Conservation (phyloP, 2,329 filamentous ascomycete species). For the Stromatinia cepivora region DNA sequence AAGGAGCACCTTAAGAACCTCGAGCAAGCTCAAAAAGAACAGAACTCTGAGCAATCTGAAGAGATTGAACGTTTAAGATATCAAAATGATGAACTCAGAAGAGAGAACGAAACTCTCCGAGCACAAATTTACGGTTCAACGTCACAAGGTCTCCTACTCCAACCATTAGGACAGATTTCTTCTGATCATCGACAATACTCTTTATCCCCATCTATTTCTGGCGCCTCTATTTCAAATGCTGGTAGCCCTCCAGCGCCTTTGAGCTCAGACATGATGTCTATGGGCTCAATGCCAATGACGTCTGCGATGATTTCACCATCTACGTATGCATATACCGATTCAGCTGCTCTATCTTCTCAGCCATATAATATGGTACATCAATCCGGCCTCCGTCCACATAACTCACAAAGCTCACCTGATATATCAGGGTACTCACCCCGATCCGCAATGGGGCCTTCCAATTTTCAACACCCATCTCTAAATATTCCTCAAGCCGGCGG, state of each 20-base stretch:
- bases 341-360: conserved; percentile 38
- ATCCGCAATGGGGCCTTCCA: conserved; percentile 39
- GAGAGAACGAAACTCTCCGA: conserved; percentile 45
- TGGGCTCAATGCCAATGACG: conserved; percentile 39
- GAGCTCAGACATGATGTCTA: conserved; percentile 39
- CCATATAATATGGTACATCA: conserved; percentile 42
- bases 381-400: conserved; percentile 41
- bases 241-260: conserved; percentile 39
- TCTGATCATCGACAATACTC: conserved; percentile 39
- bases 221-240: conserved; percentile 38
- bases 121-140: conserved; percentile 42
- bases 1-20: conserved; percentile 48
- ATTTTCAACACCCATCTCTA: conserved; percentile 39
- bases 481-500: conserved; percentile 36
- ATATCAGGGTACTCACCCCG: conserved; percentile 41
- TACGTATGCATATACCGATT: conserved; percentile 40
- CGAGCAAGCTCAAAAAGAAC: conserved; percentile 46
- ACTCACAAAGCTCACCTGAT: conserved; percentile 43
- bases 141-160: conserved; percentile 35
- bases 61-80: conserved; percentile 46
- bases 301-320: conserved; percentile 39
- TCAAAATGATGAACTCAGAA: conserved; percentile 44
- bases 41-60: conserved; percentile 44
- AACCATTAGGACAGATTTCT: conserved; percentile 28
- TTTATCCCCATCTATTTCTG: conserved; percentile 41